Conservation (phyloP, 495 filamentous ascomycete genomes). For the Xylaria nigripes region DNA sequence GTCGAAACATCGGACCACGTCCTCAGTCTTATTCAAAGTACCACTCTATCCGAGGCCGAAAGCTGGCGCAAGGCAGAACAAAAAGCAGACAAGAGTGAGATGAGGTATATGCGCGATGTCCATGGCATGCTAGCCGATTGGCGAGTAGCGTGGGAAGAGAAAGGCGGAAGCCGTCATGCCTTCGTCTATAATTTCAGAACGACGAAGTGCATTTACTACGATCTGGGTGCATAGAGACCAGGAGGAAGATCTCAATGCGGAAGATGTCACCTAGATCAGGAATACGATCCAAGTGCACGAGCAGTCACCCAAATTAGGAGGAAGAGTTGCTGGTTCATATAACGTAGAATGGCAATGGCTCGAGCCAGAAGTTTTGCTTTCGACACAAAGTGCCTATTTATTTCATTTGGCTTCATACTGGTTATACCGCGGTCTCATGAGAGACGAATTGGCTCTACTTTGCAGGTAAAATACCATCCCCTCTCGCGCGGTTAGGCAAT, state of each 20-base stretch:
- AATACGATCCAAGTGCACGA: too few relatives aligned
- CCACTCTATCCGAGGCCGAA: conserved; percentile 70
- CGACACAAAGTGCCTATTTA: too few relatives aligned
- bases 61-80: conserved; percentile 81
- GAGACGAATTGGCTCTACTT: not conserved
- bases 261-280: not conserved
- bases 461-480: not conserved
- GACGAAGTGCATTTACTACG: conserved; percentile 66
- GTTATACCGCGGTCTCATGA: too few relatives aligned
- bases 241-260: too few relatives aligned
- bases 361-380: too few relatives aligned
- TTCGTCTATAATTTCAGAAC: conserved; percentile 80
- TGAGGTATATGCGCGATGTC: conserved; percentile 79
- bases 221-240: conserved; percentile 52
- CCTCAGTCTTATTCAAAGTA: conserved; percentile 69
- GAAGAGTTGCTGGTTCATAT: not conserved
- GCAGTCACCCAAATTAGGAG: not conserved
- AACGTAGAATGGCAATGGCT: not conserved
- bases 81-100: conserved; percentile 64
- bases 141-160: conserved; percentile 50
- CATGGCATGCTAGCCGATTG: conserved; percentile 63
- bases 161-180: conserved; percentile 48
- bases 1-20: conserved; percentile 83
- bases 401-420: too few relatives aligned
- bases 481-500: not conserved